Conservation (phyloP, 495 filamentous ascomycete genomes). For the Thermothielavioides terrestris region DNA sequence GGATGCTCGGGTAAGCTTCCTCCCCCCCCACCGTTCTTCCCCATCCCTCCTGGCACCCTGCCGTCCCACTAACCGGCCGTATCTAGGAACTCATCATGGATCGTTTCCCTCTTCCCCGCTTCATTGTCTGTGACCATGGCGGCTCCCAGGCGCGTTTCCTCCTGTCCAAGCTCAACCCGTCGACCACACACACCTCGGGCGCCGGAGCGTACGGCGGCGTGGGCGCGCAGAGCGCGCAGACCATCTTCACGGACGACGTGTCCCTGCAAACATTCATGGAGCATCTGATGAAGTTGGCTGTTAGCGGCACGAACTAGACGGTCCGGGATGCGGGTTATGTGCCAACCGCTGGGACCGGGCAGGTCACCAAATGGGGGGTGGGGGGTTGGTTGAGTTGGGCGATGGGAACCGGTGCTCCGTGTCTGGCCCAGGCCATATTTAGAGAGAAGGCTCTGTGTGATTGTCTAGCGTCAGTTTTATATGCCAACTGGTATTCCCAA, state of each 20-base stretch:
- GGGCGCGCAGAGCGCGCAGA: conserved; percentile 80
- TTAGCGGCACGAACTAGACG: conserved; percentile 47
- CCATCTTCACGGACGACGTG: conserved; percentile 98
- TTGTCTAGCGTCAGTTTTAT: conserved; percentile 23
- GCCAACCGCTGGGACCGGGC: too few relatives aligned
- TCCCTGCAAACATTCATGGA: conserved; percentile 99
- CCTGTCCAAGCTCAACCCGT: conserved; percentile 95
- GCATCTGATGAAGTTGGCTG: conserved; percentile 88
- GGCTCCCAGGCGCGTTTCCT: conserved; percentile 97
- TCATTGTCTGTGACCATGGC: conserved; percentile 97
- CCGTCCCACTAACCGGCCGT: background rate
- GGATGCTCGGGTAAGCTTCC: conserved; percentile 71
- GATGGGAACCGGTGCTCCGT: too few relatives aligned
- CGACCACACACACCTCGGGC: conserved; percentile 92
- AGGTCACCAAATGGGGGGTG: too few relatives aligned
- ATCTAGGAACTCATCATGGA: conserved; percentile 91
- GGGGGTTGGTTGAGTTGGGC: background rate
- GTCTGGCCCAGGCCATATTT: background rate
- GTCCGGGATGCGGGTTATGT: background rate
- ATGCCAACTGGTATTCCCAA: conserved; percentile 11
- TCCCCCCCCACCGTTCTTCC: background rate
- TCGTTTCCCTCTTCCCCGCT: conserved; percentile 93
- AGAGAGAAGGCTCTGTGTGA: conserved; percentile 10
- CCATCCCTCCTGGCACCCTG: too few relatives aligned
- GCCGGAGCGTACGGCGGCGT: conserved; percentile 73